Base-by-base conservation (phyloP, 331 rosid species). In the Malus hybrid region DNA sequence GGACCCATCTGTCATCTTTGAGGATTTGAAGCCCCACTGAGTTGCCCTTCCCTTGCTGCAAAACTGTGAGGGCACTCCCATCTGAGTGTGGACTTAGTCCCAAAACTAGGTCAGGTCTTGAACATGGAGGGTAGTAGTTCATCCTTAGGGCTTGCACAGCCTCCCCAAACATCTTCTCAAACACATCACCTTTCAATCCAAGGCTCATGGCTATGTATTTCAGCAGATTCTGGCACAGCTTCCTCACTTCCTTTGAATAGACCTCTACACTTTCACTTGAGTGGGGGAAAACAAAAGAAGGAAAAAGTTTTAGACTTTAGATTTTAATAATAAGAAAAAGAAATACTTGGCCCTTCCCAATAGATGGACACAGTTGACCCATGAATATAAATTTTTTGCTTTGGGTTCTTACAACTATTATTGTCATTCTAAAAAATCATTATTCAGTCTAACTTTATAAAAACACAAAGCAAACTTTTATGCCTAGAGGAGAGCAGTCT, bases 21-120 rank as follows among this genome's bases (percentile, higher is more conserved):
- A 89, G 90, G 79, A 95, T 90, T 65, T 95, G 99, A 70, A 95
- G 98, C 24, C 99, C 98, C 65, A 89, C 87, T 10, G 97, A 80
- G 81, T 85, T 87, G 75, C 89, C 90, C 65, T 87, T 88, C 67
- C 94, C 88, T 81, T 95, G 98, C 74, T 95, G 99, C 75, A 95
- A 84, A 57, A 92, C 93, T 84, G 99, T 92, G 60, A 95, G 88
- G 33, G 96, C 99, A 81, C 98, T 95, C 77, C 98, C 99, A 84
- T 95, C 99, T 48, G 99, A 95, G 85, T 95, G 98, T 29, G 99
- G 97, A 72, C 99, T 95, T 52, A 95, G 87, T n/a, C 99, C 99
- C 78, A 95, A 79, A 68, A 90, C 99, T 84, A 95, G 98, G 86
- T 95, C 99, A 68, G 99, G 99, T 69, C 98, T 90, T 4, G 97